A percentile compares a stretch with the other conserved stretches of the same genome.
Conservation (phyloP, 2,329 filamentous ascomycete genomes). For the Trichoderma arundinaceum region DNA sequence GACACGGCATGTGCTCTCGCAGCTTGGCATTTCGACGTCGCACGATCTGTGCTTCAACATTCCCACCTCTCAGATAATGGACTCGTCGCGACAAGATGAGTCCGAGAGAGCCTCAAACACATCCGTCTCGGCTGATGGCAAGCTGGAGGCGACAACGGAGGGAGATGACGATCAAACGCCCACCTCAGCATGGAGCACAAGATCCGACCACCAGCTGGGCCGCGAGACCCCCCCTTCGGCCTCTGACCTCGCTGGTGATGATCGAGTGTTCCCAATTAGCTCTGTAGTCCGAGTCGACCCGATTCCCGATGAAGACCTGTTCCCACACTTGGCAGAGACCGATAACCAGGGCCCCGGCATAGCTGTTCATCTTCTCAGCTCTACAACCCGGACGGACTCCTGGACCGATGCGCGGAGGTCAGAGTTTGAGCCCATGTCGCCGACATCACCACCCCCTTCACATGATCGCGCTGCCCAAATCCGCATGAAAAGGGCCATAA, state of each 20-base stretch:
- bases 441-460: constrained; percentile 34
- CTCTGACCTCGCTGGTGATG: constrained; percentile 47
- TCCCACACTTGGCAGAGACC: constrained; percentile 43
- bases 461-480: constrained; percentile 35
- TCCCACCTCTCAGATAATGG: neutral
- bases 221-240: constrained; percentile 38
- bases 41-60: neutral
- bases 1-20: constrained; percentile 6
- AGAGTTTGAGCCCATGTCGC: constrained; percentile 39
- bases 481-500: constrained; percentile 45
- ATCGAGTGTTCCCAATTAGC: constrained; percentile 80
- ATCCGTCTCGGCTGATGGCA: constrained; percentile 4
- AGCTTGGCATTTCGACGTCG: neutral
- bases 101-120: neutral
- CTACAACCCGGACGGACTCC: constrained; percentile 40
- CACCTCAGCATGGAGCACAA: neutral
- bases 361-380: constrained; percentile 40
- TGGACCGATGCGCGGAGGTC: constrained; percentile 39
- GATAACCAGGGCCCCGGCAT: constrained; percentile 42
- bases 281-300: constrained; percentile 77
- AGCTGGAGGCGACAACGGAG: neutral
- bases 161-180: constrained; percentile 3
- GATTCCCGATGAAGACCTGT: constrained; percentile 49
- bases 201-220: neutral
- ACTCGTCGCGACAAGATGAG: constrained; percentile 22